Evolutionary conservation across 495 filamentous ascomycete species (phyloP).

Genomic region (Immersiella caudata): DNA sequence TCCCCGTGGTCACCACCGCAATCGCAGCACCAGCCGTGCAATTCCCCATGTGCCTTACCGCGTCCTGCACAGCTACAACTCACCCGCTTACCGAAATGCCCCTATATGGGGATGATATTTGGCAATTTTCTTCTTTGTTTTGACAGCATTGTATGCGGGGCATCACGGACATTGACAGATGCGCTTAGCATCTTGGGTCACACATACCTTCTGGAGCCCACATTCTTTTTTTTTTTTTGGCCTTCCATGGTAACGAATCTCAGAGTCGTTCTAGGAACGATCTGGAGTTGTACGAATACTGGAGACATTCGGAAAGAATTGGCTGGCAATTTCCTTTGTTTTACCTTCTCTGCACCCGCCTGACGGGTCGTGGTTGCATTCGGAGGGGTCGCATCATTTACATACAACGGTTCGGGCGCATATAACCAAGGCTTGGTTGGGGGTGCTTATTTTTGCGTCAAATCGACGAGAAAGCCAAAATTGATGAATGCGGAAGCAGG

Average conservation of each 20-base stretch:
- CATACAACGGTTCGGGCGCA: neutral
- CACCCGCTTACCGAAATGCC: conserved; percentile 48
- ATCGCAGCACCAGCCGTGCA: conserved; percentile 40
- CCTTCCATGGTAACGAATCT: neutral
- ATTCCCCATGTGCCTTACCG: conserved; percentile 40
- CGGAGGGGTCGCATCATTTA: neutral
- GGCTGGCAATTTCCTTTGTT: neutral
- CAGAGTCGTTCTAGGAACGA: neutral
- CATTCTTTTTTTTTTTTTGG: neutral
- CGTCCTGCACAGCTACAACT: conserved; percentile 53
- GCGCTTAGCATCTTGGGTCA: neutral
- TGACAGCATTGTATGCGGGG: neutral
- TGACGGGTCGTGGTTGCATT: neutral
- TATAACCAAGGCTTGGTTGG: neutral
- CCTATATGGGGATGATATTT: conserved; percentile 48
- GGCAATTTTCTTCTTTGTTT: neutral
- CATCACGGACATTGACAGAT: neutral
- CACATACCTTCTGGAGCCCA: neutral
- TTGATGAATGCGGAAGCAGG: neutral
- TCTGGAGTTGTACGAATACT: neutral
- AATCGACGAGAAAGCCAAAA: neutral
- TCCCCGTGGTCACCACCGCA: conserved; percentile 43
- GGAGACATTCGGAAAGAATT: neutral
- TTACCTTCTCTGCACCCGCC: neutral
- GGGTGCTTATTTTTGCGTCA: neutral